Conservation (phyloP, 345 rosid genomes). For the Geranium rotundifolium region DNA sequence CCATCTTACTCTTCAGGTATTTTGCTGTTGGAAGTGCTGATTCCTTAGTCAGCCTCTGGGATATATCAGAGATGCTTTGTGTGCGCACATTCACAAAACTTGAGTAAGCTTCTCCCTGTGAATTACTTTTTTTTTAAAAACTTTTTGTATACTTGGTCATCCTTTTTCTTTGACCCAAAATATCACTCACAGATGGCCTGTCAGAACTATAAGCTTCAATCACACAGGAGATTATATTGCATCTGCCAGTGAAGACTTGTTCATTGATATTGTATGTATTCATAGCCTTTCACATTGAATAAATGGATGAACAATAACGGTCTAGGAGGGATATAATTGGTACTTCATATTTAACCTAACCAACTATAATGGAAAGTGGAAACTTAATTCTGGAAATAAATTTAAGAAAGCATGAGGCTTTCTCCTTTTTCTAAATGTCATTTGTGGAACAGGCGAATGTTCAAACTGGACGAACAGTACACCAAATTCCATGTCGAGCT, state of each 20-base stretch:
- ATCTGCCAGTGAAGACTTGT: conserved; percentile 89
- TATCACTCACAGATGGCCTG: conserved; percentile 61
- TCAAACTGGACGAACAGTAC: conserved; percentile 70
- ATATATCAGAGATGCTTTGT: conserved; percentile 88
- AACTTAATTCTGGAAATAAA: too few relatives aligned
- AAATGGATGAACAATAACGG: too few relatives aligned
- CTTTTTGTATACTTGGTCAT: too few relatives aligned
- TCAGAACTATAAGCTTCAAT: conserved; percentile 88
- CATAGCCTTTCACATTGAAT: conserved; percentile 2
- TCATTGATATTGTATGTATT: conserved; percentile 71
- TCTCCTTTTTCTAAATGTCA: too few relatives aligned
- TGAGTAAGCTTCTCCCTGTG: too few relatives aligned
- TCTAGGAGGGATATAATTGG: too few relatives aligned
- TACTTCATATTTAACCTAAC: too few relatives aligned
- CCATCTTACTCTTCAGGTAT: conserved; percentile 34
- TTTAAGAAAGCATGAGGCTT: too few relatives aligned
- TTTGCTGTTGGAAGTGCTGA: conserved; percentile 99
- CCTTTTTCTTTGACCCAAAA: background rate
- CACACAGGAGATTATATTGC: conserved; percentile 75
- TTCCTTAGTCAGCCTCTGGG: conserved; percentile 98
- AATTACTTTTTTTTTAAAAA: too few relatives aligned
- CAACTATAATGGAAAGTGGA: too few relatives aligned
- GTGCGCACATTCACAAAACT: conserved; percentile 79
- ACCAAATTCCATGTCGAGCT: conserved; percentile 91
- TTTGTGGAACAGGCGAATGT: conserved; percentile 76